Base-by-base conservation (phyloP, 257 asterid species). In the Lantana camara region DNA sequence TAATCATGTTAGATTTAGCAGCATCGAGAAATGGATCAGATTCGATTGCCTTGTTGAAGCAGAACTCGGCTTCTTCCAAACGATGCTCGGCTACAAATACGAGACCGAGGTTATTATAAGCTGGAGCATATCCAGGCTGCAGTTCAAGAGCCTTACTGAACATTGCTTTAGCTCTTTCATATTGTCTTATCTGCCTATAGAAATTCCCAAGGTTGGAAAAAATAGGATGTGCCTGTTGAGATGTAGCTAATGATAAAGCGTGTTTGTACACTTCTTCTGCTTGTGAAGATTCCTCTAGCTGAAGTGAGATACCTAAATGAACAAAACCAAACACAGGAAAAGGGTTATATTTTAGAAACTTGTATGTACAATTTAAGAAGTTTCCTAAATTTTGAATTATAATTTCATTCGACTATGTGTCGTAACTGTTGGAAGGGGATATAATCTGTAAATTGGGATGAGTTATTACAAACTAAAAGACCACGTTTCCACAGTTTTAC, bases 41-140 rank as follows among this genome's bases (percentile, higher is more conserved):
- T 69, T 80, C 84, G 50, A 74, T 69, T n/a, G 99, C 96, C 83
- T 86, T 90, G 74, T 79, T 75, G 76, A 94, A 94, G 84, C 95
- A 90, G 76, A 79, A 86, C 68, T 75, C 77, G 29, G 96, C 97
- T 75, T 94, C 86, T 60, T 83, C 95, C 73, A 87, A 85, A 49
- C 69, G 82, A 61, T 84, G 87, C 90, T 94, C 97, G 7, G 95
- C 96, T 52, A 94, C 92, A 66, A 84, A 90, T 34, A 90, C 95
- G 4, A 94, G 99, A 60, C 99, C 99, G 6, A 94, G 91, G 79
- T 94, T 94, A 81, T 94, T 94, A 60, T 90, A 94, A 13, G 96
- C 96, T 0, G 99, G 96, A 32, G 99, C 97, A 66, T 94, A 94
- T 30, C 99, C 97, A n/a, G 99, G 99, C 64, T 77, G 83, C 82